Base-by-base conservation (phyloP, 108 stramenopile genomes). In the Stephanodiscus minutulus region DNA sequence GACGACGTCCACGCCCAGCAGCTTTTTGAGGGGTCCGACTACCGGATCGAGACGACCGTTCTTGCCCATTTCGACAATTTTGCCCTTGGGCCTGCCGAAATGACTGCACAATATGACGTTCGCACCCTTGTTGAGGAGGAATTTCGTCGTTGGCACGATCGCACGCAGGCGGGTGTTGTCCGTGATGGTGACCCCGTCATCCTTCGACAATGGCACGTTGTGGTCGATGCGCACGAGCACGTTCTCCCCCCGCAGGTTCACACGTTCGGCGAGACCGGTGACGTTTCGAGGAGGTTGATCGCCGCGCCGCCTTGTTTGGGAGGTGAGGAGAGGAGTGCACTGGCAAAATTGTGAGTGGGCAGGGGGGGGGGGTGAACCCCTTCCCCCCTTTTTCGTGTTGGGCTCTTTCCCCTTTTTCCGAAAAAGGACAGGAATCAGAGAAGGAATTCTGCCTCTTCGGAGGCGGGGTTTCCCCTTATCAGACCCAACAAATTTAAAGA, bases 71-170 rank as follows among this genome's bases (percentile, higher is more conserved):
- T 96, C 92, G 64, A 93, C 92, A 58, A 96, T 85, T 75, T 92
- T 88, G 27, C 93, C 96, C 82, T 97, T 95, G 39, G 96, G 96
- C 55, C 93, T 87, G 29, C 96, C 96, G 57, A 91, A 91, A 65
- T 97, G 96, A 65, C 84, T 81, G 63, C 88, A 91, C 39, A 97
- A 68, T 77, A 94, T 91, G 43, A 95, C 90, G 79, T 93, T 92
- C 66, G 96, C 96, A 31, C 93, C 93, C 72, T 95, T 83, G 8
- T 90, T 89, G n/a, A 95, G 64, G 24, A 95, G 69, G 66, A 84
- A 95, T 60, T 93, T 93, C 36, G 91, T 84, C 4, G 96, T 97
- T 12, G 96, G 96, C 22, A 95, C 87, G 31, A 93, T 87, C 50
- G 91, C 89, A 50, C 92, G 87, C 37, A 97, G 70, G 20, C 96